phyloP scores from a whole-genome alignment of 164 flowering plant species.

The Santalum album region DNA sequence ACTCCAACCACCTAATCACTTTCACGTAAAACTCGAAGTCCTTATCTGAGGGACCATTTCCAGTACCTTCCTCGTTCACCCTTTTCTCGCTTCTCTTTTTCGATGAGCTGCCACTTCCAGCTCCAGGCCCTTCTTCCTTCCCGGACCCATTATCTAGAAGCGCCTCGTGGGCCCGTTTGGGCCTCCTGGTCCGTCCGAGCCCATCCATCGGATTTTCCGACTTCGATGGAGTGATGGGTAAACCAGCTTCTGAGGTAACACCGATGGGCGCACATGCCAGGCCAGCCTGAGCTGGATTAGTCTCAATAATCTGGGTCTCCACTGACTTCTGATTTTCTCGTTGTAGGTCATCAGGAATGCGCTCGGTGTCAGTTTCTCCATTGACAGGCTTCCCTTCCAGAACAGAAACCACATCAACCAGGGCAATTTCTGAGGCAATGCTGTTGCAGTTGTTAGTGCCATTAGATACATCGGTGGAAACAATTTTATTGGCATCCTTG shows the following conservation, averaged over 20 bases:
- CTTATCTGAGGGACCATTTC: slow-evolving; percentile 28
- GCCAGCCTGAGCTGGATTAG: slow-evolving; percentile 22
- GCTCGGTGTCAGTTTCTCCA: slow-evolving; percentile 12
- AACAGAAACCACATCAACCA: slow-evolving; percentile 26
- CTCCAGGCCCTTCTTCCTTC: slow-evolving; percentile 37
- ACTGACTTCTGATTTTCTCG: slow-evolving; percentile 20
- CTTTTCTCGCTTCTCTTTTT: slow-evolving; percentile 27
- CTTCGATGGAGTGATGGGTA: slow-evolving; percentile 75
- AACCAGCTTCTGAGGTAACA: slow-evolving; percentile 29
- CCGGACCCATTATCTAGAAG: slow-evolving; percentile 21
- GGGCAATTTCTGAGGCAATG: slow-evolving; percentile 19
- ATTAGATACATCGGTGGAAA: slow-evolving; percentile 15
- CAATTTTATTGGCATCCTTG: slow-evolving; percentile 13
- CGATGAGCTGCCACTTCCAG: slow-evolving; percentile 33
- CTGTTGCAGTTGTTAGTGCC: slow-evolving; percentile 11
- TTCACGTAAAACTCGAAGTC: slow-evolving; percentile 82
- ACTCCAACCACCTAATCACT: slow-evolving; percentile 68
- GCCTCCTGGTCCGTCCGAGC: slow-evolving; percentile 25
- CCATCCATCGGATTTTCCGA: slow-evolving; percentile 44
- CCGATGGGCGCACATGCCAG: slow-evolving; percentile 35
- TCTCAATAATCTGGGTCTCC: slow-evolving; percentile 26
- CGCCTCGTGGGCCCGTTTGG: slow-evolving; percentile 28
- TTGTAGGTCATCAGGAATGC: slow-evolving; percentile 24
- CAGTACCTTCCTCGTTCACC: slow-evolving; percentile 19
- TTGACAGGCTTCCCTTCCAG: slow-evolving; percentile 29